phyloP scores from a whole-genome alignment of 768 basidiomycete species.

The Pleurotus cornucopiae region DNA sequence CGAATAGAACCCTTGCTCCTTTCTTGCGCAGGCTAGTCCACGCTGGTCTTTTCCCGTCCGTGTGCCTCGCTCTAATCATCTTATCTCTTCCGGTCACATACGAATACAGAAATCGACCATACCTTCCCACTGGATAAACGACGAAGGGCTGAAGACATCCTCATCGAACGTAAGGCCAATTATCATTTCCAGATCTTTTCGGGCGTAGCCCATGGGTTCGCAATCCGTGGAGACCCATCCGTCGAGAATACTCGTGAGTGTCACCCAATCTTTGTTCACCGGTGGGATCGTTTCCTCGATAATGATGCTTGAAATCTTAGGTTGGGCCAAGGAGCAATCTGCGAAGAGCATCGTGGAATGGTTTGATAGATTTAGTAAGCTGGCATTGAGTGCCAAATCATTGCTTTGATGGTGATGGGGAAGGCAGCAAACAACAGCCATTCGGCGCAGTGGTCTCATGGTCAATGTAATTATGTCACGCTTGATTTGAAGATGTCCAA shows the following conservation, averaged over 20 bases:
- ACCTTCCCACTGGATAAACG: constrained; percentile 52
- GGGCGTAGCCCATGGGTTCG: constrained; percentile 45
- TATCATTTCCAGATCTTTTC: constrained; percentile 61
- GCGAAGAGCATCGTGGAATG: constrained; percentile 45
- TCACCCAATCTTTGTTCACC: neutral
- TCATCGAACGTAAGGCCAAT: constrained; percentile 42
- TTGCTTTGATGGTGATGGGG: no score
- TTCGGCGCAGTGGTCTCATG: no score
- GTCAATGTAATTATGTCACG: no score
- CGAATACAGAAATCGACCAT: constrained; percentile 41
- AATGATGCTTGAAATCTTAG: constrained; percentile 22
- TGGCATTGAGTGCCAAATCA: no score
- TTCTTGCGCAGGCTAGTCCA: constrained; percentile 45
- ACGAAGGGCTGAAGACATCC: constrained; percentile 51
- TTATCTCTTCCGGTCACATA: neutral
- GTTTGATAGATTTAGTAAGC: constrained; percentile 41
- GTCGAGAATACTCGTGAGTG: constrained; percentile 35
- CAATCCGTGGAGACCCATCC: constrained; percentile 38
- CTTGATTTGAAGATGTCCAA: no score
- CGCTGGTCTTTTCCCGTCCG: no score
- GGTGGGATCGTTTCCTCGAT: neutral
- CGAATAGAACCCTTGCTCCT: constrained; percentile 47
- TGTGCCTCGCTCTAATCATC: neutral
- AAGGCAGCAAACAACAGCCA: no score
- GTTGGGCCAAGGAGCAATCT: constrained; percentile 60